phyloP scores from a whole-genome alignment of 495 filamentous ascomycete species.

The Penicillium crystallinum region DNA sequence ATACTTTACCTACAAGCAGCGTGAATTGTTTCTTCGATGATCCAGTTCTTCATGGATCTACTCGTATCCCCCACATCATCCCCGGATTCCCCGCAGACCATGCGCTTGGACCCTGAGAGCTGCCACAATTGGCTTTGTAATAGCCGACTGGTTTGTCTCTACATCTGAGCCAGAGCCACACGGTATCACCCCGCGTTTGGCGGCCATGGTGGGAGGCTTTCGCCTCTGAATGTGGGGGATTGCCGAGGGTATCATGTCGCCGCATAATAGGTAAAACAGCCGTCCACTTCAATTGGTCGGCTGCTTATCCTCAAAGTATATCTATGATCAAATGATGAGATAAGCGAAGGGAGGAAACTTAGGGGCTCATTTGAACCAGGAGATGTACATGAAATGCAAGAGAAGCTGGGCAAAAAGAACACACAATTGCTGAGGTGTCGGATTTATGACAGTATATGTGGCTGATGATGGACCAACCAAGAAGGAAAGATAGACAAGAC shows the following conservation, averaged over 20 bases:
- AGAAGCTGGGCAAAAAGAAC: neutral
- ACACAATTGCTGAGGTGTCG: too few species aligned
- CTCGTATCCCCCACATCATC: neutral
- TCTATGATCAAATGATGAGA: neutral
- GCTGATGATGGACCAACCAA: too few species aligned
- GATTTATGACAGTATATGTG: too few species aligned
- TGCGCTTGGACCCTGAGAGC: neutral
- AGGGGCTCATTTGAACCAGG: neutral
- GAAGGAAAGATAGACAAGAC: too few species aligned
- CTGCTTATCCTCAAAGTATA: neutral
- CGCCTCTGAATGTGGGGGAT: neutral
- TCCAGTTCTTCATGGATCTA: neutral
- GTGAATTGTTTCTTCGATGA: neutral
- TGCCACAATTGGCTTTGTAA: too few species aligned
- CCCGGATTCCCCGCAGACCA: constrained; percentile 15
- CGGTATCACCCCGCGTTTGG: neutral
- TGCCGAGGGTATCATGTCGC: neutral
- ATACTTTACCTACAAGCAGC: too few species aligned
- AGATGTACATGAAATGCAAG: neutral
- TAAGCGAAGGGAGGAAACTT: neutral
- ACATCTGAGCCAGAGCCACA: neutral
- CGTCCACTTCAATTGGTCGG: neutral
- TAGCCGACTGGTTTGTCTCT: neutral
- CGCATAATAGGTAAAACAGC: neutral
- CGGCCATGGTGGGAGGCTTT: neutral